phyloP scores from a whole-genome alignment of 2,329 filamentous ascomycete species.

The Microdochium nivale region DNA sequence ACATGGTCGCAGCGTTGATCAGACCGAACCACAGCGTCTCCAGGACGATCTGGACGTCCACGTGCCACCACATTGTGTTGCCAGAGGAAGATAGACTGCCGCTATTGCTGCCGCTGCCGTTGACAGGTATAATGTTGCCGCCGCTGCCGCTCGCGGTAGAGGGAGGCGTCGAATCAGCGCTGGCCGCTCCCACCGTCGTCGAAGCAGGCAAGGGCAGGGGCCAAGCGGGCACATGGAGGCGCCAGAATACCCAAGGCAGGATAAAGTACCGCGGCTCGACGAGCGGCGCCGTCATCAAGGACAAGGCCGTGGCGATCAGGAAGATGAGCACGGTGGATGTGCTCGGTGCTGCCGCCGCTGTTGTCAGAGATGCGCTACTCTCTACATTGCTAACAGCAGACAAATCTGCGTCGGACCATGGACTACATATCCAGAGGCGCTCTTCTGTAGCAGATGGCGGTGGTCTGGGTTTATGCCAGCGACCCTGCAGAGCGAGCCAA shows the following conservation, averaged over 20 bases:
- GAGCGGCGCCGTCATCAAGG: slow-evolving; percentile 78
- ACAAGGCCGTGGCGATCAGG: slow-evolving; percentile 63
- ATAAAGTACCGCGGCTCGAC: slow-evolving; percentile 97
- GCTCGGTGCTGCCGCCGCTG: slow-evolving; percentile 25
- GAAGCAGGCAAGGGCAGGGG: too few species aligned
- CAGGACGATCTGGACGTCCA: slow-evolving; percentile 37
- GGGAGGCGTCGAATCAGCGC: too few species aligned
- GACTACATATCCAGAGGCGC: background rate
- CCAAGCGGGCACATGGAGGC: slow-evolving; percentile 62
- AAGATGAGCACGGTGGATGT: slow-evolving; percentile 48
- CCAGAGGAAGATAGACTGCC: slow-evolving; percentile 9
- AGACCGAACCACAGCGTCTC: slow-evolving; percentile 63
- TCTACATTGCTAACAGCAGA: background rate
- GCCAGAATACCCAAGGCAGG: slow-evolving; percentile 88
- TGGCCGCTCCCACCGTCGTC: too few species aligned
- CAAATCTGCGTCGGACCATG: background rate
- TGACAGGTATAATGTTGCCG: background rate
- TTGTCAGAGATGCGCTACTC: background rate
- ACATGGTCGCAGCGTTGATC: slow-evolving; percentile 59
- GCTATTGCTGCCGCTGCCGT: slow-evolving; percentile 5
- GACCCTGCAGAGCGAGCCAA: slow-evolving; percentile 52
- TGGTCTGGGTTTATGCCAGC: background rate
- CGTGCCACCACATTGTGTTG: background rate
- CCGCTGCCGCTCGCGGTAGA: too few species aligned
- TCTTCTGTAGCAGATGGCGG: background rate